Evolutionary conservation across 2,329 filamentous ascomycete species (phyloP), one percentile per base, ranked within the genome.

Genomic region (Neofusicoccum sp.): DNA sequence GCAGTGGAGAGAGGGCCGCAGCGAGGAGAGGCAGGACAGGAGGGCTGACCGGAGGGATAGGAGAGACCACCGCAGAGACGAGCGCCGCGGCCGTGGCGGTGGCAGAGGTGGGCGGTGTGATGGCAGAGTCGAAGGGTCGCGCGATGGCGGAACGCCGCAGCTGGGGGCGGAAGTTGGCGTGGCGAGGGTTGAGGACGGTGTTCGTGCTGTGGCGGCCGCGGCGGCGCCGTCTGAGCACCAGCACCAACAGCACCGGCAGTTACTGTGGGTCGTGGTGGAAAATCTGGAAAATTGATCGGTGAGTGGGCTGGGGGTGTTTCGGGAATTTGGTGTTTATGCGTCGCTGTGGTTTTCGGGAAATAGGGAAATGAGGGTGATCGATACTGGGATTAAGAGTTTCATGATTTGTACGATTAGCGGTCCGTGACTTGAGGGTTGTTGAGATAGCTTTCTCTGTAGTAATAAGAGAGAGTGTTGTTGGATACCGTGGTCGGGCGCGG

Each of bases 251-350:
- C 40, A 26, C 38, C 45, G 34, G 16, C 44, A 24, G 57, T n/a
- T 59, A n/a, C 28, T 60, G 57, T 60, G 57, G 57, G 57, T 60
- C 30, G 57, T 60, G 9, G 44, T 60, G 6, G 57, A 60, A 34
- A 60, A 60, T 28, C 44, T 60, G 14, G 57, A 49, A 11, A 33
- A 33, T 20, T 56, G 51, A 56, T 12, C 38, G 51, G 36, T 43
- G 51, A 33, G n/a, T 20, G 34, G 11, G 9, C 4, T 20, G 4
- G n/a, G 33, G 34, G 20, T 28, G 33, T 34, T 20, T n/a, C 24
- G 6, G 28, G 43, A 56, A 56, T 56, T 36, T 43, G 33, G 3
- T 43, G 31, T 56, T 56, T 38, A 56, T 56, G 51, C 51, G 38
- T 43, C 28, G 16, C 41, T n/a, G 51, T 11, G 38, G 51, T 16